Conservation (phyloP, 257 asterid species). For the Solanum commersonii region DNA sequence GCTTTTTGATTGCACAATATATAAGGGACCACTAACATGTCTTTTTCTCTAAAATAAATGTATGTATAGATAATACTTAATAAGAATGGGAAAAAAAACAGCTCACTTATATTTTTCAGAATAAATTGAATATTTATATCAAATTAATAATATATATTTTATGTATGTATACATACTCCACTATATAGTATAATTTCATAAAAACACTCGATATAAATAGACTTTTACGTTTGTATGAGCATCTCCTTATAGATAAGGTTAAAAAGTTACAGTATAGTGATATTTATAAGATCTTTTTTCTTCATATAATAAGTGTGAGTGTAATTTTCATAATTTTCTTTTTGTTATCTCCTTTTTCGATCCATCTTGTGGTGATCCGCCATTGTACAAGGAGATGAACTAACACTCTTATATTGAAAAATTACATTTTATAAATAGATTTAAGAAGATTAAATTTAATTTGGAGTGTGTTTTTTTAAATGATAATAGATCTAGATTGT, state of each 20-base stretch:
- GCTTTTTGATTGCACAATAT: neutral
- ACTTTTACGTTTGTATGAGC: too few species aligned
- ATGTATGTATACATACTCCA: neutral
- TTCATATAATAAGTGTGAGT: neutral
- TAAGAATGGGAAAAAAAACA: neutral
- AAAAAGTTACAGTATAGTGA: neutral
- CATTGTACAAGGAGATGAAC: neutral
- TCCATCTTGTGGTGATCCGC: neutral
- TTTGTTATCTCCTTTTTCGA: neutral
- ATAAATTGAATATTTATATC: neutral
- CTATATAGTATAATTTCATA: neutral
- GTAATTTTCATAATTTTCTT: neutral
- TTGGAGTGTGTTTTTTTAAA: neutral
- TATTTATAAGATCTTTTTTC: neutral
- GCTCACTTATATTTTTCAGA: neutral
- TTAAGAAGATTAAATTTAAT: neutral
- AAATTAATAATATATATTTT: neutral
- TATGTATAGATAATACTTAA: neutral
- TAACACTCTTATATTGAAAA: neutral
- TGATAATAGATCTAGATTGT: neutral
- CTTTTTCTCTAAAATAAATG: neutral
- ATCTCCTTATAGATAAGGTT: neutral
- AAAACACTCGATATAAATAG: too few species aligned
- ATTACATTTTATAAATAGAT: neutral
- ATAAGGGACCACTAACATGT: conserved; percentile 10